These are phyloP conservation scores for Phytophthora pluvialis DNA, from an alignment of 352 stramenopile genomes.

Conservation along the genomic window DNA sequence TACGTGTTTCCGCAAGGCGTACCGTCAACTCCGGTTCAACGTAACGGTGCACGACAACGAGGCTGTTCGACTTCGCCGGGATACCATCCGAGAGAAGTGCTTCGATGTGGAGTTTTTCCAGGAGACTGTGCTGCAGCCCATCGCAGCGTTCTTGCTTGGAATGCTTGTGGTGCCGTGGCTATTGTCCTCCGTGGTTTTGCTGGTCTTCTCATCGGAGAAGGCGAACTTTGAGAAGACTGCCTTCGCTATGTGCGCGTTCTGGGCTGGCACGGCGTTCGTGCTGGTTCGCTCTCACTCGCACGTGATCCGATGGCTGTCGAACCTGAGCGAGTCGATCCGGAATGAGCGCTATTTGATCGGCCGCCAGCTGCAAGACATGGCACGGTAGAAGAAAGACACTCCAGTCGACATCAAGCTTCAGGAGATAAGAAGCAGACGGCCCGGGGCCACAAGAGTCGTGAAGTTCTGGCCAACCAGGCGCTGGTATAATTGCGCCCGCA, in stretches of 20 bases:
- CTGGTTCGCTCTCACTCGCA: slow-evolving; percentile 54
- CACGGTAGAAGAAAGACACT: slow-evolving; percentile 47
- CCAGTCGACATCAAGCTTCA: slow-evolving; percentile 13
- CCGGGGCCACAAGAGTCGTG: not conserved
- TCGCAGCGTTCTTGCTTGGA: slow-evolving; percentile 47
- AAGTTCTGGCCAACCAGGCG: slow-evolving; percentile 11
- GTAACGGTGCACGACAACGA: slow-evolving; percentile 79
- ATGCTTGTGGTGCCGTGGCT: slow-evolving; percentile 68
- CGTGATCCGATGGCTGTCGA: slow-evolving; percentile 65
- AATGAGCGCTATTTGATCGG: slow-evolving; percentile 91
- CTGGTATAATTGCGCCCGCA: slow-evolving; percentile 15
- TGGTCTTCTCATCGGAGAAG: slow-evolving; percentile 45
- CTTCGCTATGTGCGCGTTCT: slow-evolving; percentile 63
- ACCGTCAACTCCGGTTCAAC: slow-evolving; percentile 76
- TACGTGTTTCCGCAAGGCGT: slow-evolving; percentile 59
- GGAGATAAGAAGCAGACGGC: slow-evolving; percentile 12
- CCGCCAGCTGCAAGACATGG: slow-evolving; percentile 87
- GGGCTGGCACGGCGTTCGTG: slow-evolving; percentile 42
- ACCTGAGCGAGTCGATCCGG: slow-evolving; percentile 83
- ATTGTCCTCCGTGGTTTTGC: slow-evolving; percentile 48
- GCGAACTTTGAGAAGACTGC: slow-evolving; percentile 54
- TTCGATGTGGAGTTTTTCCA: slow-evolving; percentile 79
- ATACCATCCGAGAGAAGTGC: slow-evolving; percentile 70
- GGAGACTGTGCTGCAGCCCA: slow-evolving; percentile 64
- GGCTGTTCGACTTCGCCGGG: slow-evolving; percentile 54